Conservation (phyloP, 2,329 filamentous ascomycete genomes). For the Exophiala bonariae region DNA sequence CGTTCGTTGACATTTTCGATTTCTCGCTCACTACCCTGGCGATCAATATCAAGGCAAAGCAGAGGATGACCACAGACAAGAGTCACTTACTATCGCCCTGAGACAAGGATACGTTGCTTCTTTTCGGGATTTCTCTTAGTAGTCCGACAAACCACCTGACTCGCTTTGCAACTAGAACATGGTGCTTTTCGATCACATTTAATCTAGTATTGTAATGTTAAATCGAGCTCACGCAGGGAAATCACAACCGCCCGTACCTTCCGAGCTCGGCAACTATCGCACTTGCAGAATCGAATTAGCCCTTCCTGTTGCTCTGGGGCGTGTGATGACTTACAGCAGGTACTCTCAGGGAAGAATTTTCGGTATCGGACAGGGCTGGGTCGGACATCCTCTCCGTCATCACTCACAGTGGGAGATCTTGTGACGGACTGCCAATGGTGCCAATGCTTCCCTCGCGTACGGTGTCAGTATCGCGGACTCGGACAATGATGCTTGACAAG, state of each 20-base stretch:
- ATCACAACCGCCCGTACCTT: constrained; percentile 12
- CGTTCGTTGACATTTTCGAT: constrained; percentile 55
- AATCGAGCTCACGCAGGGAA: too few species aligned
- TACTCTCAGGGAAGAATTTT: neutral
- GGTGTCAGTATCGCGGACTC: too few species aligned
- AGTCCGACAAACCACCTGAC: constrained; percentile 38
- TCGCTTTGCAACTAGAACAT: constrained; percentile 42
- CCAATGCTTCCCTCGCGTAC: too few species aligned
- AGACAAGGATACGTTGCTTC: constrained; percentile 41
- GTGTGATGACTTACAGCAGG: neutral
- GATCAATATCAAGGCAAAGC: constrained; percentile 7
- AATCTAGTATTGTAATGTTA: constrained; percentile 31
- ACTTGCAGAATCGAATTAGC: constrained; percentile 14
- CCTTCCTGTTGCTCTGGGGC: neutral
- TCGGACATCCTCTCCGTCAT: constrained; percentile 3
- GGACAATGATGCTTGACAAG: too few species aligned
- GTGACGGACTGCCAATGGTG: too few species aligned
- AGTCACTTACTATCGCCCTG: constrained; percentile 41
- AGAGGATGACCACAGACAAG: neutral
- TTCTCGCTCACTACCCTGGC: constrained; percentile 48
- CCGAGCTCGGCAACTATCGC: constrained; percentile 20
- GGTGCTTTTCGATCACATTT: constrained; percentile 43
- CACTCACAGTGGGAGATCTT: too few species aligned
- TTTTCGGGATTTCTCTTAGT: constrained; percentile 39
- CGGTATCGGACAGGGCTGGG: constrained; percentile 3